Evolutionary conservation across 2,329 filamentous ascomycete species (phyloP), one percentile per base, ranked within the genome.

Genomic region (Neobulgaria alba): DNA sequence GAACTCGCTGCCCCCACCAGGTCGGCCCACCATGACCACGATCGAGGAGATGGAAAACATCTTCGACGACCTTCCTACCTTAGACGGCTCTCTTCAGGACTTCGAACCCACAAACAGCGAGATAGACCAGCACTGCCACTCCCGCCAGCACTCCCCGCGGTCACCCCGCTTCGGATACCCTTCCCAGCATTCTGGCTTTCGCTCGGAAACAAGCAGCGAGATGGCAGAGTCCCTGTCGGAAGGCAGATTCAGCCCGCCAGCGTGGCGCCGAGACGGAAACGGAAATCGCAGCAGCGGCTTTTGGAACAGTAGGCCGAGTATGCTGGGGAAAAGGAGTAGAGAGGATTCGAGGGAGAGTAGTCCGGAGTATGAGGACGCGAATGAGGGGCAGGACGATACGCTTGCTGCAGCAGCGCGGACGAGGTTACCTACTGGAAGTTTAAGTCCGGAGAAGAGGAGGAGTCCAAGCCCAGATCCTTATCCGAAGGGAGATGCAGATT

Each of bases 191-290:
- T 82, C 77, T 29, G 77, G 72, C 54, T 81, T 82, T 65, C 71
- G 74, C 51, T 79, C 68, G 32, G 60, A 63, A 30, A 61, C 60
- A 29, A 63, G 63, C 19, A 57, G 57, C 29, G 59, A 57, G 51
- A 58, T 52, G 41, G 54, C 63, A 39, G 67, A 72, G 44, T 67
- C 67, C 38, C 63, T 66, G 23, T 62, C 63, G 18, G 59, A 57
- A 39, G 69, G 71, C 36, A 75, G 74, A 21, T 82, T 77, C 75
- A 79, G 75, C 39, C 79, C 79, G 30, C 79, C 79, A 2, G 77
- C 77, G 10, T 79, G 78, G 68, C 68, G 74, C 45, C 57, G 61
- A 19, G 63, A 65, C 49, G 72, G 69, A 53, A 59, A 63, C 39
- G 62, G 57, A 52, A 53, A 57, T 44, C 58, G 59, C 47, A 59